Conservation (phyloP, 495 filamentous ascomycete species). For the Mycothermus thermophilus region DNA sequence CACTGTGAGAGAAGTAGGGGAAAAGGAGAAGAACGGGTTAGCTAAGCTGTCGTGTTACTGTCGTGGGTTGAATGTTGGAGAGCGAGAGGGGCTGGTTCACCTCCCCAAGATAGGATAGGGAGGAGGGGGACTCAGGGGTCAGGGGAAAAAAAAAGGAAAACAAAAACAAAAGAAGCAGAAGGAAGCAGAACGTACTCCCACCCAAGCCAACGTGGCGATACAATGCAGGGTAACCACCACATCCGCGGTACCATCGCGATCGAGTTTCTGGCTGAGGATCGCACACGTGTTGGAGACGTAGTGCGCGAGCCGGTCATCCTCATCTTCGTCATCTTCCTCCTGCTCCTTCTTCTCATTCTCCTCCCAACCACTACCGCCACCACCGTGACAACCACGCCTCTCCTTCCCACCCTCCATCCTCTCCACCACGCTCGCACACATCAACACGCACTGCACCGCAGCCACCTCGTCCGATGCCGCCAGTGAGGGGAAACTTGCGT, state of each 20-base stretch:
- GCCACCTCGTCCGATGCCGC: constrained; percentile 6
- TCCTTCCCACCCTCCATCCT: constrained; percentile 4
- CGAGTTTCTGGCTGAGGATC: constrained; percentile 17
- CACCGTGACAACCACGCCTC: no score
- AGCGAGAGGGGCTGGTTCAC: no score
- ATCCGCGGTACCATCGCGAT: constrained; percentile 8
- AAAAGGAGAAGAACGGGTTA: neutral
- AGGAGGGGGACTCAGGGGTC: no score
- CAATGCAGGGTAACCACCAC: constrained; percentile 14
- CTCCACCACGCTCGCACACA: constrained; percentile 15
- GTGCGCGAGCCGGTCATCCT: constrained; percentile 13
- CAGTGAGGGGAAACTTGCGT: constrained; percentile 10
- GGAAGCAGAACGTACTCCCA: constrained; percentile 18
- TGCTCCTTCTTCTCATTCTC: no score
- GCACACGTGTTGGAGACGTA: constrained; percentile 18
- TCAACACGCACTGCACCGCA: constrained; percentile 15
- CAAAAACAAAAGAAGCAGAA: no score
- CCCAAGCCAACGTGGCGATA: constrained; percentile 14
- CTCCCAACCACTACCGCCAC: no score
- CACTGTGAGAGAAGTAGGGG: no score
- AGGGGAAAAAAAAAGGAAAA: no score
- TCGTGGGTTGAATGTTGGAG: no score
- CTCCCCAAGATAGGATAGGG: no score
- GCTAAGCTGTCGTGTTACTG: neutral
- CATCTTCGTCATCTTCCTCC: constrained; percentile 4